A percentile compares a stretch with the other conserved stretches of the same genome.
Conservation (phyloP, 1,284 basidiomycete genomes). For the Ustilago curta region DNA sequence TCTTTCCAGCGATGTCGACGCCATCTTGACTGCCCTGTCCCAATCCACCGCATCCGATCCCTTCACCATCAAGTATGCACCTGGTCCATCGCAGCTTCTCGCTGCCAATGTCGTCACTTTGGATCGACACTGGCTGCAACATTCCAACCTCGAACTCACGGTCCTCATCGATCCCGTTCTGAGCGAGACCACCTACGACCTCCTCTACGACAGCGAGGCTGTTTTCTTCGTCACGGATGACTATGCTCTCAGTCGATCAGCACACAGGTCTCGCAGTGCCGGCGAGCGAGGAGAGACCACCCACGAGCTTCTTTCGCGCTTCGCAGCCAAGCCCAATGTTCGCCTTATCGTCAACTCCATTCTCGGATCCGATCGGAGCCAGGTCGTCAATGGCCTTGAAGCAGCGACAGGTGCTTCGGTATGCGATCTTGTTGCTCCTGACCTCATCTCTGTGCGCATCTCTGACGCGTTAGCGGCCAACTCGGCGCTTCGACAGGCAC, state of each 20-base stretch:
- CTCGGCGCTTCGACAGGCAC: conserved; percentile 33
- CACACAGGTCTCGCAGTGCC: conserved; percentile 16
- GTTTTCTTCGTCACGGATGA: conserved; percentile 47
- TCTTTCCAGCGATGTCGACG: conserved; percentile 14
- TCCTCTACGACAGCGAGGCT: conserved; percentile 52
- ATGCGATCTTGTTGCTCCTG: conserved; percentile 24
- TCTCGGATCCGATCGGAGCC: conserved; percentile 9
- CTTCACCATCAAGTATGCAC: conserved; percentile 31
- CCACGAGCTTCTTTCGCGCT: conserved; percentile 37
- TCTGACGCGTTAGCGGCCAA: conserved; percentile 36
- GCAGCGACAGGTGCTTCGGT: conserved; percentile 26
- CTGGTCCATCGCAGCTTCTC: conserved; percentile 18
- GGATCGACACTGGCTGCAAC: conserved; percentile 52
- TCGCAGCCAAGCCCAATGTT: conserved; percentile 50
- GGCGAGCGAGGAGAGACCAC: conserved; percentile 12
- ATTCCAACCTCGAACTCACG: conserved; percentile 31
- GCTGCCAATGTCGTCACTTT: conserved; percentile 8
- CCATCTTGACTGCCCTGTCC: conserved; percentile 9
- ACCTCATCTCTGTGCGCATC: conserved; percentile 20
- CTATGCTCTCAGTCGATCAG: conserved; percentile 36
- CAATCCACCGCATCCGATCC: conserved; percentile 8
- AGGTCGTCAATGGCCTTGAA: conserved; percentile 28
- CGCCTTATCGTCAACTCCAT: conserved; percentile 48
- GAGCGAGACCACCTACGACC: conserved; percentile 24
- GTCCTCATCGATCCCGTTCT: conserved; percentile 35